phyloP scores from a whole-genome alignment of 805 yeast species.

The Jamesozyma jinghongensis region DNA sequence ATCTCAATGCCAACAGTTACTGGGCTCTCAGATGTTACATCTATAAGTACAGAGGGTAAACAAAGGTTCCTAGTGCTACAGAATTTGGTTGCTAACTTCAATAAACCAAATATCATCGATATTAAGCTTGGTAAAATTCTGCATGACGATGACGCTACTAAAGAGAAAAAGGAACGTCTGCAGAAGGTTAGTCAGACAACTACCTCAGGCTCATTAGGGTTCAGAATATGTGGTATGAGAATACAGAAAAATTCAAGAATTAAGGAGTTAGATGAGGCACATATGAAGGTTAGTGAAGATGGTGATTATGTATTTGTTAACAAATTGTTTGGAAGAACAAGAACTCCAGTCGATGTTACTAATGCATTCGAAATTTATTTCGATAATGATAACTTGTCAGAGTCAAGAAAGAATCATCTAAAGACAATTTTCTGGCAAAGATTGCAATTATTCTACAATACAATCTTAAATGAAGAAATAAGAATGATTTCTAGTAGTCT shows the following conservation, averaged over 20 bases:
- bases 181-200: conserved; percentile 56
- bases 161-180: conserved; percentile 56
- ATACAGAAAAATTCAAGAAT: conserved; percentile 26
- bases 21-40: neutral
- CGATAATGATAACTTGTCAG: conserved; percentile 30
- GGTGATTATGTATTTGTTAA: conserved; percentile 45
- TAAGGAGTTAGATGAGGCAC: conserved; percentile 13
- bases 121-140: conserved; percentile 69
- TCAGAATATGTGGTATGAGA: conserved; percentile 86
- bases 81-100: conserved; percentile 55
- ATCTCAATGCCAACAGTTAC: neutral
- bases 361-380: conserved; percentile 42
- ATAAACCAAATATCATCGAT: conserved; percentile 66
- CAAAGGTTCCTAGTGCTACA: conserved; percentile 53
- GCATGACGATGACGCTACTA: conserved; percentile 51
- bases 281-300: conserved; percentile 16
- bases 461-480: conserved; percentile 52
- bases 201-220: conserved; percentile 69
- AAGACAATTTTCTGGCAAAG: conserved; percentile 44
- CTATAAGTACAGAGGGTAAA: neutral
- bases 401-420: conserved; percentile 31
- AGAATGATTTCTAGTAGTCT: conserved; percentile 66
- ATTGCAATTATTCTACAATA: conserved; percentile 55
- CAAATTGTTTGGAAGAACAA: conserved; percentile 62
- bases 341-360: conserved; percentile 36